Percentiles rank a stretch among this genome's conserved stretches.
Evolutionary conservation across 1,139 yeast genomes (phyloP).

Genomic region (Oligophagozyma castellii): DNA sequence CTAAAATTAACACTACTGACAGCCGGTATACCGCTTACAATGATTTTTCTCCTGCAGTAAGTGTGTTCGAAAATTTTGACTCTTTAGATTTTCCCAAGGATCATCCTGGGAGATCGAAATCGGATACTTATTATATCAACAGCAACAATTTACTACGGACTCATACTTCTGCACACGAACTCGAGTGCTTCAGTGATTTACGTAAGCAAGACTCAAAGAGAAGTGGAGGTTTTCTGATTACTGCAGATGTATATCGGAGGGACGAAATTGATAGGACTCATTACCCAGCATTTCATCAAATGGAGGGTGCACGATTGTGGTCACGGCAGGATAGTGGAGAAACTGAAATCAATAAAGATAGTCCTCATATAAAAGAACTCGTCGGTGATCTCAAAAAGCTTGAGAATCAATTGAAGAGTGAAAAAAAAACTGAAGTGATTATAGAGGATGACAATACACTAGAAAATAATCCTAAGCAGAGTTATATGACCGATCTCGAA

Average conservation of each 20-base stretch:
- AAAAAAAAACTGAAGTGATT: slow-evolving; percentile 31
- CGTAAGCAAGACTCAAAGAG: slow-evolving; percentile 2
- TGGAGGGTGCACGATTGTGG: slow-evolving; percentile 96
- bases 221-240: slow-evolving; percentile 63
- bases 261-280: slow-evolving; percentile 95
- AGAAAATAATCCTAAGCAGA: slow-evolving; percentile 63
- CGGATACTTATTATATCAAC: slow-evolving; percentile 87
- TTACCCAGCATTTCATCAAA: slow-evolving; percentile 93
- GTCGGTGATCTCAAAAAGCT: slow-evolving; percentile 26
- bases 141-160: slow-evolving; percentile 62
- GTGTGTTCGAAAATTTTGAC: slow-evolving; percentile 76
- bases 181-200: slow-evolving; percentile 47
- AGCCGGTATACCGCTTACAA: slow-evolving; percentile 55
- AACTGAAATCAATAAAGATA: slow-evolving; percentile 14
- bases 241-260: slow-evolving; percentile 92
- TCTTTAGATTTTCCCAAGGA: slow-evolving; percentile 80
- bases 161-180: slow-evolving; percentile 95
- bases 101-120: slow-evolving; percentile 86
- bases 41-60: slow-evolving; percentile 71
- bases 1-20: slow-evolving; percentile 49
- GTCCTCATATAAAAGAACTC: slow-evolving; percentile 15
- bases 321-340: slow-evolving; percentile 24
- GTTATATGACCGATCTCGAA: slow-evolving; percentile 55
- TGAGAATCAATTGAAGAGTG: slow-evolving; percentile 32
- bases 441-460: slow-evolving; percentile 60